Base-by-base conservation (phyloP, 257 asterid species). In the Plectranthus barbatus region DNA sequence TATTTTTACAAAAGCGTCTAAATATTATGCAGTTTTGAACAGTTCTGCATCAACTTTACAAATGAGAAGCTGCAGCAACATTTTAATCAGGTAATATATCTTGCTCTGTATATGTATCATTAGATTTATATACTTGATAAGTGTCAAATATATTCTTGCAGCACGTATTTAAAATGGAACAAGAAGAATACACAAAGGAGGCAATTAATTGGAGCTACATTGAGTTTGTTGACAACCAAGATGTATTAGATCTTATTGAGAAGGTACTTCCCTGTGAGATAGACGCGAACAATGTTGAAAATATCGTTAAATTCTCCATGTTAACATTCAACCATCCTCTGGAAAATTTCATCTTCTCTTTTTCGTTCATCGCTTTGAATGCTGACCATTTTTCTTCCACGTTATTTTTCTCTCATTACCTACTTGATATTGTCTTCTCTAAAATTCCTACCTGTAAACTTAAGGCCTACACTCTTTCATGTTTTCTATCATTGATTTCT, bases 81-180 rank as follows among this genome's bases (percentile, higher is more conserved):
- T 72, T 91, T 91, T 81, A 91, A 91, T 78, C 98, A 91, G 98
- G 98, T 91, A 62, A 10, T 54, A 31, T 64, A 51, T 51, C 29
- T 50, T 58, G 54, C n/a, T 29, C 40, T 34, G 31, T 15, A 11
- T 21, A 47, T 44, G 68, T 68, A 61, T 39, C 3, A 62, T 55
- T 51, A n/a, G 15, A 29, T 42, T 49, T 64, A 57, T 48, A 49
- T 73, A 44, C 71, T 62, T 68, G 56, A 76, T 63, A 75, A 73
- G 37, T 67, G 34, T 64, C 36, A 37, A 61, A 57, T 64, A 60
- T 23, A 66, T 58, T 12, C 56, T 64, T 74, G 67, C 98, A 91
- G 98, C 98, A 91, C 77, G 98, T 91, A 47, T 91, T 91, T 76
- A 91, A 91, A 81, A 91, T 84, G 97, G 97, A 91, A 78, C 98